Evolutionary conservation across 129 eudicot species (phyloP), one percentile per base, ranked within the genome.

Genomic region (Helianthus annuus): DNA sequence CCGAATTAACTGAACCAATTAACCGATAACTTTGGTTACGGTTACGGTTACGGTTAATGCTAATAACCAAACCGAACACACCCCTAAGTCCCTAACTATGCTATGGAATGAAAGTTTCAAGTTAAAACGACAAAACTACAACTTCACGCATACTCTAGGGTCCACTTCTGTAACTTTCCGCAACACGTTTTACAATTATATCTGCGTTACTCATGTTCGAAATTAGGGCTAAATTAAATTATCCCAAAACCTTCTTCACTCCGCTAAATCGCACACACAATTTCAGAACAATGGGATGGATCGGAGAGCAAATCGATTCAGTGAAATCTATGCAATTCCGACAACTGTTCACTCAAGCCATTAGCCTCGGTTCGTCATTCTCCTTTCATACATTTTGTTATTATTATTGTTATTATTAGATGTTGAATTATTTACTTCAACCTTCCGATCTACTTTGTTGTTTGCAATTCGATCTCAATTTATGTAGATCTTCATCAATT

Each of bases 271-370:
- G 44, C 56, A 56, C 74, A 63, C 46, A 17, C 48, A 73, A 66
- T 53, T 68, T 54, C 55, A 38, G n/a, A 44, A 48, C 49, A 69
- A 70, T 91, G 97, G 97, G 95, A 44, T 87, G 92, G 95, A 75
- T 91, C 83, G 91, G 91, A 54, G 97, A 91, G 34, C 88, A 86
- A 71, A 74, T 91, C 83, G 95, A 91, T 63, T 81, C 95, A 0
- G 68, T 91, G 72, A 91, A 85, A 75, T 91, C 91, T n/a, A 76
- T 91, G 73, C 86, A 87, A 46, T 79, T 87, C 82, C 70, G 97
- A 69, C 95, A 91, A 78, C 68, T 79, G 3, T 74, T 87, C 78
- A 79, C 91, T 45, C 97, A 87, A 83, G 95, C 87, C 39, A 66
- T 91, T 67, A 91, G 87, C 68, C 95, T 91, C 66, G 97, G 97